Percentiles rank a stretch among this genome's conserved stretches.
These are phyloP conservation scores for Corymbia calophylla DNA, from an alignment of 441 rosid genomes.

Conservation along the genomic window DNA sequence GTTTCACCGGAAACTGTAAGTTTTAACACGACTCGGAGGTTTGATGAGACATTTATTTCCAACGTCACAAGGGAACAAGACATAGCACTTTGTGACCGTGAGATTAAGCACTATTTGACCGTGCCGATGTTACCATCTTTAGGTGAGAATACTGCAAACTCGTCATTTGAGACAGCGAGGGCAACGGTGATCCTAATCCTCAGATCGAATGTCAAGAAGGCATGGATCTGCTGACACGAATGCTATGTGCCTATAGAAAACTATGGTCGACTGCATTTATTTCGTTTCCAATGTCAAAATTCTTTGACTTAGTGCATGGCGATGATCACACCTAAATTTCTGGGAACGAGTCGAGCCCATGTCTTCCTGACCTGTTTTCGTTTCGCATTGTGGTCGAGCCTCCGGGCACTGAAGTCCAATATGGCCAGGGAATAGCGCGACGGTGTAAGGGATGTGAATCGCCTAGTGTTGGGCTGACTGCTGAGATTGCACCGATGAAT, in stretches of 20 bases:
- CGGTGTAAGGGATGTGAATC: background rate
- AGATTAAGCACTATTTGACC: background rate
- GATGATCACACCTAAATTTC: background rate
- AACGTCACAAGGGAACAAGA: background rate
- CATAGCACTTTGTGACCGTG: background rate
- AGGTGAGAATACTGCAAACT: background rate
- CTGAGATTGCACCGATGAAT: background rate
- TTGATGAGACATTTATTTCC: background rate
- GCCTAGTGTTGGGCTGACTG: background rate
- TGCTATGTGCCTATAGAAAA: background rate
- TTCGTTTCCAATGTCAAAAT: background rate
- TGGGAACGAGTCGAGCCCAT: background rate
- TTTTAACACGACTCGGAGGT: background rate
- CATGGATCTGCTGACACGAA: background rate
- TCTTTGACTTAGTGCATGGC: background rate
- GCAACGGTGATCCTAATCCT: background rate
- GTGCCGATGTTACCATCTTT: background rate
- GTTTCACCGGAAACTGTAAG: background rate
- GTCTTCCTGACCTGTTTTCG: background rate
- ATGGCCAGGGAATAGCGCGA: background rate
- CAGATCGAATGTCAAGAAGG: background rate
- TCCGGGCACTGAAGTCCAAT: background rate
- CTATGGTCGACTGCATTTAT: background rate
- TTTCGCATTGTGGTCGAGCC: background rate
- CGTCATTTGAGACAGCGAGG: background rate